These are phyloP conservation scores for Coleophoma cylindrospora DNA, from an alignment of 2,329 filamentous ascomycete genomes.

Conservation along the genomic window DNA sequence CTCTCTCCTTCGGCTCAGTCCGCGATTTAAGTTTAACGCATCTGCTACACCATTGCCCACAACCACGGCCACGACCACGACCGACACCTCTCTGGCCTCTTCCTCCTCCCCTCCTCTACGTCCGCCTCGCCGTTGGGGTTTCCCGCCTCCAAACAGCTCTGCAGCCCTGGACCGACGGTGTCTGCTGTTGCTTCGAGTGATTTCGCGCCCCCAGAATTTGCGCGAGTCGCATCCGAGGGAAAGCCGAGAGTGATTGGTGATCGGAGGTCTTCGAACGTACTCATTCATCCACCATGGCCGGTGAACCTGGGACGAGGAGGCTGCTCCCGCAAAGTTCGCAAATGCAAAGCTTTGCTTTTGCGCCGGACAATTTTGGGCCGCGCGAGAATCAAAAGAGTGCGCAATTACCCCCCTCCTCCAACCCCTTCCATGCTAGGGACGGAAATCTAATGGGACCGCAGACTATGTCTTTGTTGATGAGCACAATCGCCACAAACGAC, in stretches of 20 bases:
- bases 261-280: slow-evolving; percentile 1
- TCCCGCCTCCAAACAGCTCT: slow-evolving; percentile 1
- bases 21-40: slow-evolving; percentile 14
- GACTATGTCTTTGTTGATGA: slow-evolving; percentile 99
- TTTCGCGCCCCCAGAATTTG: background rate
- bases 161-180: too few species aligned
- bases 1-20: slow-evolving; percentile 7
- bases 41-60: slow-evolving; percentile 11
- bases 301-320: slow-evolving; percentile 56
- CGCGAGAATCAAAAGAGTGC: slow-evolving; percentile 82
- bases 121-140: slow-evolving; percentile 4
- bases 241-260: slow-evolving; percentile 1
- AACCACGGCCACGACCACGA: slow-evolving; percentile 4
- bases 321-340: slow-evolving; percentile 62
- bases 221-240: background rate
- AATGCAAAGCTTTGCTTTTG: slow-evolving; percentile 74
- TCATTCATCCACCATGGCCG: slow-evolving; percentile 45
- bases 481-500: slow-evolving; percentile 93
- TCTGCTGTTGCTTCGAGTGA: too few species aligned
- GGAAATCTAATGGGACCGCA: slow-evolving; percentile 35
- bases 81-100: background rate
- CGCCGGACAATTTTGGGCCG: slow-evolving; percentile 57
- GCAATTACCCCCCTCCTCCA: slow-evolving; percentile 20
- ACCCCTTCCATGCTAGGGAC: background rate
- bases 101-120: too few species aligned